Conservation (phyloP, 192 early-diverging fungal genomes). For the Funneliformis geosporum region DNA sequence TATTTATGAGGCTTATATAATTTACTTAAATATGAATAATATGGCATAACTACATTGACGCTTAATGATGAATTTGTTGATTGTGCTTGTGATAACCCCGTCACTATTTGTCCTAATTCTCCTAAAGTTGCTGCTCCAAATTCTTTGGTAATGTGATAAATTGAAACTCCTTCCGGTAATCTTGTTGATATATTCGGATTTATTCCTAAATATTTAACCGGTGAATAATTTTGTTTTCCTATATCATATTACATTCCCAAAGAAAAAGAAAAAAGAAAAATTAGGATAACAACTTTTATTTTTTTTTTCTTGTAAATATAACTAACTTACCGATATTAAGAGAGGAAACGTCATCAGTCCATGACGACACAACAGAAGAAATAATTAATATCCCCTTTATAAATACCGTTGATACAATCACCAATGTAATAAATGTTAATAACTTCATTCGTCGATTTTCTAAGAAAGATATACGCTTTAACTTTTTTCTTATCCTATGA, state of each 20-base stretch:
- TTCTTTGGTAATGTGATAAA: constrained; percentile 62
- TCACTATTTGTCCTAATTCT: constrained; percentile 56
- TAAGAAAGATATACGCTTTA: not conserved
- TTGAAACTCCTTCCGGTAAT: constrained; percentile 37
- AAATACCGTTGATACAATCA: not conserved
- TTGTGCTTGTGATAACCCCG: constrained; percentile 50
- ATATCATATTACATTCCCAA: not conserved
- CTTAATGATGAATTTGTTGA: constrained; percentile 39
- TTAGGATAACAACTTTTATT: too few relatives aligned
- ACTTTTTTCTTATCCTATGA: not conserved
- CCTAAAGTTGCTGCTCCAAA: constrained; percentile 58
- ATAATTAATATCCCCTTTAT: not conserved
- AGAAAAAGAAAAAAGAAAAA: too few relatives aligned
- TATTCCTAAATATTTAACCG: constrained; percentile 42
- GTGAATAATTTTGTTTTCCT: not conserved
- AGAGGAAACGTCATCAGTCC: not conserved
- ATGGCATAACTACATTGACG: constrained; percentile 54
- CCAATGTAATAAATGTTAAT: not conserved
- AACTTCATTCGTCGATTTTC: not conserved
- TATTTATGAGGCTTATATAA: constrained; percentile 31
- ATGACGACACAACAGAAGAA: not conserved
- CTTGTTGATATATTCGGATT: constrained; percentile 32
- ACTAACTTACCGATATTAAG: not conserved
- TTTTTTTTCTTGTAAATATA: too few relatives aligned
- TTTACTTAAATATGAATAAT: constrained; percentile 48